Conservation (phyloP, 1,139 yeast genomes). For the Zygotorulaspora mrakii region DNA sequence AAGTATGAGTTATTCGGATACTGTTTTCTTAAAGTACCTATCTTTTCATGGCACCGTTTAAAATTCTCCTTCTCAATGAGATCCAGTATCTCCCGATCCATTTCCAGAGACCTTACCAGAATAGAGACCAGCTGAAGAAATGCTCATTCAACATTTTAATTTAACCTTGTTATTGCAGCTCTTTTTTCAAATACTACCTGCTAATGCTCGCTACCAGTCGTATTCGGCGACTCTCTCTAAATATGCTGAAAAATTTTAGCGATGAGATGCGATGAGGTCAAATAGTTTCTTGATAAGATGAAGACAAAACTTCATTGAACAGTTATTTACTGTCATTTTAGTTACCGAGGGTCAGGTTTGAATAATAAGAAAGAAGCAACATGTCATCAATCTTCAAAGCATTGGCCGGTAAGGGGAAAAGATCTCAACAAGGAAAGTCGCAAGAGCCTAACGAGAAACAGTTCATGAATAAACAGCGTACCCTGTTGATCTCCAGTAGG, state of each 20-base stretch:
- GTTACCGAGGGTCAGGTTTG: conserved; percentile 1
- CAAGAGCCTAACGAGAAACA: conserved; percentile 25
- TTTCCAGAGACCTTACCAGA: conserved; percentile 10
- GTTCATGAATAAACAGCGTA: conserved; percentile 68
- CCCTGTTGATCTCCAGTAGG: conserved; percentile 84
- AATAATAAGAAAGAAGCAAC: background rate
- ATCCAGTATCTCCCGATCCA: conserved; percentile 26
- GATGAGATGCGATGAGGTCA: conserved; percentile 21
- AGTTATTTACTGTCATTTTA: background rate
- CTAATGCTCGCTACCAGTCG: conserved; percentile 8
- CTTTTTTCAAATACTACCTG: background rate
- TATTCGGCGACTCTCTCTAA: background rate
- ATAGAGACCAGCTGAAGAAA: background rate
- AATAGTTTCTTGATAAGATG: conserved; percentile 1
- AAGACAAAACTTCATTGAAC: background rate
- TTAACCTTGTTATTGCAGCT: background rate
- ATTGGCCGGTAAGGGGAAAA: conserved; percentile 36
- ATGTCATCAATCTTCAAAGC: conserved; percentile 50
- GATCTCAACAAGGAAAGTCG: conserved; percentile 39
- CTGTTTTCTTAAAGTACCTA: conserved; percentile 22
- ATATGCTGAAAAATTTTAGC: conserved; percentile 18
- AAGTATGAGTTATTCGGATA: conserved; percentile 29
- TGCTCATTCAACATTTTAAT: background rate
- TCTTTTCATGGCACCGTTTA: conserved; percentile 28
- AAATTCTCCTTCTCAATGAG: conserved; percentile 27